Conservation (phyloP, 1,284 basidiomycete genomes). For the Tilletia horrida region DNA sequence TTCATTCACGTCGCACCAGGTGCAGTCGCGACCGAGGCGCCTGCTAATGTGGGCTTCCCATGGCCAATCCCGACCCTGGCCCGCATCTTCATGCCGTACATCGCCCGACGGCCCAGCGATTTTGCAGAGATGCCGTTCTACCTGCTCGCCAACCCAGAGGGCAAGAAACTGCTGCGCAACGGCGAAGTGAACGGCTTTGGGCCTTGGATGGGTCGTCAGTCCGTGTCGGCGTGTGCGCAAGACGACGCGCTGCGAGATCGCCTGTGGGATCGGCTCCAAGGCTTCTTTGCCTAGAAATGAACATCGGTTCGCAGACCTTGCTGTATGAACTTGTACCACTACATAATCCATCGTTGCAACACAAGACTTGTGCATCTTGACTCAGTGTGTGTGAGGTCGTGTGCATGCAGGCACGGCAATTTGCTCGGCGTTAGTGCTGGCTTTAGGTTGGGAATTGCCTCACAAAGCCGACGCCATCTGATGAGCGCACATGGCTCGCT, state of each 20-base stretch:
- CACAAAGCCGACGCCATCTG: too few relatives aligned
- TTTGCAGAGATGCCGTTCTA: slow-evolving; percentile 46
- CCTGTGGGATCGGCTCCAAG: background rate
- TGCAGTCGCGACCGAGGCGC: slow-evolving; percentile 42
- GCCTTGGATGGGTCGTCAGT: background rate
- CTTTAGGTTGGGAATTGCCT: too few relatives aligned
- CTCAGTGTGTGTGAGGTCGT: too few relatives aligned
- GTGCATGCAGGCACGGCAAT: too few relatives aligned
- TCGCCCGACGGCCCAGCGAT: slow-evolving; percentile 25
- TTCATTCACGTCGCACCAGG: slow-evolving; percentile 48
- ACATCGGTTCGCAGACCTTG: too few relatives aligned
- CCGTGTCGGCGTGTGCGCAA: background rate
- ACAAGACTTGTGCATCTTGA: too few relatives aligned
- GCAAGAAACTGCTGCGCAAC: slow-evolving; percentile 29
- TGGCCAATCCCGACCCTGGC: slow-evolving; percentile 38
- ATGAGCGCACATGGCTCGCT: too few relatives aligned
- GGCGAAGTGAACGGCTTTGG: slow-evolving; percentile 33
- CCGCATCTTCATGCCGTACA: slow-evolving; percentile 28
- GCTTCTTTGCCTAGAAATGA: background rate
- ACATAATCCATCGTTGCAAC: too few relatives aligned
- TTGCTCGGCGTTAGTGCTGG: too few relatives aligned
- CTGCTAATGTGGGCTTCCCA: slow-evolving; percentile 49
- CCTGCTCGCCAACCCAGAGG: slow-evolving; percentile 31
- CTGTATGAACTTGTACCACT: too few relatives aligned
- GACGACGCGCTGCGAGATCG: background rate